Evolutionary conservation across 306 rosid genomes (phyloP), one percentile per base, ranked within the genome.

Genomic region (Vigna angularis): DNA sequence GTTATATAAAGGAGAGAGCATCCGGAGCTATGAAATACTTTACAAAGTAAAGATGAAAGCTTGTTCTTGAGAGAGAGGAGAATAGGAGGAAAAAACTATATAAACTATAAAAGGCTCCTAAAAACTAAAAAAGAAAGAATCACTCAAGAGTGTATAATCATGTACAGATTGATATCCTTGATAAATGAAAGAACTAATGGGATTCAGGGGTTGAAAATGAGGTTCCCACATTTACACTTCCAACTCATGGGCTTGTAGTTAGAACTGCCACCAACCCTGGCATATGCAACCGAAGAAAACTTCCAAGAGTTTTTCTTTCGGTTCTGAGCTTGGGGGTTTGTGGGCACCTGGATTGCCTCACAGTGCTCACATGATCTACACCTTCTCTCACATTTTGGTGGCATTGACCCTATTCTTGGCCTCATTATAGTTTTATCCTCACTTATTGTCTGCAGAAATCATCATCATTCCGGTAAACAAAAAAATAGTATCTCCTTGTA

Each of bases 201-300:
- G 24, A 32, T 45, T 91, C 83, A 95, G 12, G 98, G 97, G 86
- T 90, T 92, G 88, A 91, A 89, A 83, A 95, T 88, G 76, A 79
- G 79, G 80, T 81, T 82, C 24, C 98, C 98, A 79, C 98, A 95
- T 86, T 91, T 95, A 89, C 98, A 95, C 50, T 95, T 95, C 98
- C 98, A 92, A 76, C 97, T 92, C 89, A 95, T 88, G 57, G 98
- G 98, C 73, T 92, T 91, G 96, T 95, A 95, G 80, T 95, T 91
- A 7, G 98, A 79, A 82, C 48, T 67, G 24, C 85, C 89, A 49
- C 86, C 87, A 11, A 93, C 88, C 59, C 87, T 86, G 17, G 86
- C 89, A 81, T 89, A 89, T 52, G 86, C 87, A 68, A 77, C 20
- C 62, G 79, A 66, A 57, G 85, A 79, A 59, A 81, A 48, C 34